Conservation (phyloP, 768 basidiomycete genomes). For the Botryobasidium botryosum region DNA sequence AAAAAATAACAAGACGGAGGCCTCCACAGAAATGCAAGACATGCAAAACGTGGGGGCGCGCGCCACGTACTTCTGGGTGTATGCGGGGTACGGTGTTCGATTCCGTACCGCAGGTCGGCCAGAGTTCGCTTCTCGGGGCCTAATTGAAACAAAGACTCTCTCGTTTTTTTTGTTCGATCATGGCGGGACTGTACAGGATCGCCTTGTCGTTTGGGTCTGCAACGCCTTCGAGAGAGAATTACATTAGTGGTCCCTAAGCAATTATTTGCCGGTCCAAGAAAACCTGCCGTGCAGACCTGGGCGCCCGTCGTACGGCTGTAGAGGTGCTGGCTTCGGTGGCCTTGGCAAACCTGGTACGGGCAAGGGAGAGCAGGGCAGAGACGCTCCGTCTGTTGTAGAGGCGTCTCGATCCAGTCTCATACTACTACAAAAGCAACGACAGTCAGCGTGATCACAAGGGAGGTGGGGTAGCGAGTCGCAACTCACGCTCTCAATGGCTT, state of each 20-base stretch:
- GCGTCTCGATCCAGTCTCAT: constrained; percentile 74
- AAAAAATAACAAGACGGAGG: constrained; percentile 5
- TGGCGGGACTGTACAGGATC: constrained; percentile 86
- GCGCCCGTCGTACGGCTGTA: constrained; percentile 62
- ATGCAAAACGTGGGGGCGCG: constrained; percentile 13
- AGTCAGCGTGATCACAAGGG: background rate
- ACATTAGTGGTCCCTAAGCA: too few relatives aligned
- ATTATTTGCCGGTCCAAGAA: constrained; percentile 10
- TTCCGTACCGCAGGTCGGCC: constrained; percentile 58
- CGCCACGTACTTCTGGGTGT: constrained; percentile 62
- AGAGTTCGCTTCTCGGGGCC: constrained; percentile 60
- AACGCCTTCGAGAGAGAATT: too few relatives aligned
- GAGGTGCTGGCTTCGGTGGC: constrained; percentile 81
- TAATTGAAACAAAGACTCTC: constrained; percentile 70
- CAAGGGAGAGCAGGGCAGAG: constrained; percentile 64
- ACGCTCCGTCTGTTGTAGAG: constrained; percentile 61
- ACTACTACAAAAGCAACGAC: constrained; percentile 30
- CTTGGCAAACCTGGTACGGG: constrained; percentile 88
- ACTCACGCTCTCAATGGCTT: constrained; percentile 84
- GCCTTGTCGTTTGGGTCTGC: constrained; percentile 76
- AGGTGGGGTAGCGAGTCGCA: background rate
- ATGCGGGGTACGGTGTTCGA: constrained; percentile 64
- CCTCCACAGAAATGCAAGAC: background rate
- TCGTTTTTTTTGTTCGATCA: constrained; percentile 93
- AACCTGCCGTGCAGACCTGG: constrained; percentile 70